Evolutionary conservation across 2,329 filamentous ascomycete species (phyloP).

Genomic region (Cordyceps cateniannulata): DNA sequence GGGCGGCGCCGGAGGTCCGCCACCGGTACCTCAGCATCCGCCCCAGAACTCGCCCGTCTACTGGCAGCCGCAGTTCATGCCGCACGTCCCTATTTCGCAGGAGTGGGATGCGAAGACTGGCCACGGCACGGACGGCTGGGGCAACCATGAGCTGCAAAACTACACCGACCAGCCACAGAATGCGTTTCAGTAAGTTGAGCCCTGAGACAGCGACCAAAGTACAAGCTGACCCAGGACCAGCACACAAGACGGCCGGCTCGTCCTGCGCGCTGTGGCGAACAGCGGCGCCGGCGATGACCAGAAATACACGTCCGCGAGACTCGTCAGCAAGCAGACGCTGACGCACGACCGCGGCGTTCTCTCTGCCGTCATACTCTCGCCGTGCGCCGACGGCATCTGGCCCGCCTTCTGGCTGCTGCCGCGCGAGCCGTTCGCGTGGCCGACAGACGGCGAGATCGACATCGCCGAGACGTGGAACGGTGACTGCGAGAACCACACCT

Average conservation of each 20-base stretch:
- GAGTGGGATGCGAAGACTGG: conserved; percentile 50
- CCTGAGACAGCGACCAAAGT: not conserved
- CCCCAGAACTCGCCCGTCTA: conserved; percentile 27
- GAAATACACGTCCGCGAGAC: conserved; percentile 48
- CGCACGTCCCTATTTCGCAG: conserved; percentile 36
- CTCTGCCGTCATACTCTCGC: conserved; percentile 43
- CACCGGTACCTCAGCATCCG: conserved; percentile 15
- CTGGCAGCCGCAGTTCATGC: conserved; percentile 46
- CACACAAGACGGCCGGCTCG: conserved; percentile 42
- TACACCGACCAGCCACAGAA: conserved; percentile 45
- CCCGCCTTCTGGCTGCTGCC: conserved; percentile 57
- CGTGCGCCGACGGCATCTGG: conserved; percentile 52
- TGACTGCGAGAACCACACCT: conserved; percentile 47
- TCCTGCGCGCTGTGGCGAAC: conserved; percentile 44
- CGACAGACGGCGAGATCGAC: conserved; percentile 53
- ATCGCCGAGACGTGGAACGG: conserved; percentile 58
- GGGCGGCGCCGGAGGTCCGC: conserved; percentile 5
- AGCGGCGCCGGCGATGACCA: conserved; percentile 27
- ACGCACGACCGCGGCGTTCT: conserved; percentile 45
- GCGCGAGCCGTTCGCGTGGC: conserved; percentile 51
- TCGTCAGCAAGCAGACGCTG: conserved; percentile 47
- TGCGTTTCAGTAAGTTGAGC: conserved; percentile 40
- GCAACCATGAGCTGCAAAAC: conserved; percentile 54
- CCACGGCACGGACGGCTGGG: conserved; percentile 53
- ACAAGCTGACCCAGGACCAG: conserved; percentile 16